Evolutionary conservation across 345 rosid species (phyloP), one percentile per base, ranked within the genome.

Genomic region (Moricandia arvensis): DNA sequence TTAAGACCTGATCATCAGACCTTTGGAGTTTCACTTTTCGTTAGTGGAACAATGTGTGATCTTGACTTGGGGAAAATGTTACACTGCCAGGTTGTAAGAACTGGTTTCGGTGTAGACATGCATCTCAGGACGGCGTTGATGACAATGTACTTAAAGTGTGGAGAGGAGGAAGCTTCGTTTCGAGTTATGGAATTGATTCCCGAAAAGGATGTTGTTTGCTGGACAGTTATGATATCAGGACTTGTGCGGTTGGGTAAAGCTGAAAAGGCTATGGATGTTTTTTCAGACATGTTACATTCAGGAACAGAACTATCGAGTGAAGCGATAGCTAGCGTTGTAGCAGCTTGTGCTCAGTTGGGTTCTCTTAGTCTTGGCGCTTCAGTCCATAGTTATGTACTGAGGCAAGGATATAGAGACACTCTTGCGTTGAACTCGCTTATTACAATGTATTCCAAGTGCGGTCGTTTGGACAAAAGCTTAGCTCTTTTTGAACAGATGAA

Each of bases 201-300:
- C 1, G 75, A 80, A 10, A 89, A 80, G 76, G 97, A 93, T 80
- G 87, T 77, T 8, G 82, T 93, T 75, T 79, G 86, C 27, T 91
- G 96, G 96, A 88, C 90, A 43, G 88, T 89, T 1, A 84, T 91
- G 80, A 89, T 93, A 80, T 87, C 97, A 18, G 97, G 96, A 63
- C 90, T 91, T 77, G 83, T 89, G 55, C 86, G 87, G 83, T 86
- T 86, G 67, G 84, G 84, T 79, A 77, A 79, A 76, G 84, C 87
- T 6, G 88, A 79, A 43, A 76, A 79, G 82, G 91, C 93, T 13
- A 61, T 91, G 47, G 16, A 57, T 49, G 81, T 87, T 62, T 88
- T 88, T 76, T 33, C 68, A 43, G 70, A 78, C 49, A 88, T 93
- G 92, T 66, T 87, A 59, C 63, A 79, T 77, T 83, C 82, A 60